phyloP scores from a whole-genome alignment of 441 rosid genomes.

The Mallotus japonicus region DNA sequence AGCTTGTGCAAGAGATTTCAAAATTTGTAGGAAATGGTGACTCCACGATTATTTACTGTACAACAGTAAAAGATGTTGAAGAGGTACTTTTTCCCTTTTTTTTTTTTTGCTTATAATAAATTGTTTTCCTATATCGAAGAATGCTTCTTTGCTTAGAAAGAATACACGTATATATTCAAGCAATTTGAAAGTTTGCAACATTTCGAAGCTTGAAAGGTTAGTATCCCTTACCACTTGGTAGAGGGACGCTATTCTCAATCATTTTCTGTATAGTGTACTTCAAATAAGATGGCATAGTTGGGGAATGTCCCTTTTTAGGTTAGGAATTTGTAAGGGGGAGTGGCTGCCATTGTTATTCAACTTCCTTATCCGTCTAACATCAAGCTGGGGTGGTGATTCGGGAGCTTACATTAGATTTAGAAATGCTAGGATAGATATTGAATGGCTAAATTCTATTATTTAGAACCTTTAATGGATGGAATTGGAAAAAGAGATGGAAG shows the following conservation, averaged over 20 bases:
- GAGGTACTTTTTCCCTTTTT: constrained; percentile 29
- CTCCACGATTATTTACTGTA: constrained; percentile 49
- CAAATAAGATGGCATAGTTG: not conserved
- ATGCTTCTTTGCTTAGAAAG: constrained; percentile 4
- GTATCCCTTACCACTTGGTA: not conserved
- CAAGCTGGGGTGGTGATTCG: not conserved
- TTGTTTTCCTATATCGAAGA: not conserved
- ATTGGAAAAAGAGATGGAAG: too few species aligned
- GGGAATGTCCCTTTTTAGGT: not conserved
- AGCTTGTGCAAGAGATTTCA: constrained; percentile 47
- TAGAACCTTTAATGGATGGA: not conserved
- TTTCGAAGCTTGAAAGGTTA: not conserved
- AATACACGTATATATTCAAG: not conserved
- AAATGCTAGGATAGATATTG: not conserved
- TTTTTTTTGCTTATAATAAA: not conserved
- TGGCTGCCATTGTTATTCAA: not conserved
- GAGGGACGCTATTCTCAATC: not conserved
- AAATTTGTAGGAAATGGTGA: constrained; percentile 29
- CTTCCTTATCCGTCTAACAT: not conserved
- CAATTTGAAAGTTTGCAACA: not conserved
- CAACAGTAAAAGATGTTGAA: constrained; percentile 46
- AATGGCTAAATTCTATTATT: not conserved
- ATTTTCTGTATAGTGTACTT: not conserved
- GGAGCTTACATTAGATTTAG: not conserved
- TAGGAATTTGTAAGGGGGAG: not conserved